Percentiles rank a stretch among this genome's conserved stretches.
phyloP scores from a whole-genome alignment of 2,329 filamentous ascomycete species.

The Didymosphaeria variabile region DNA sequence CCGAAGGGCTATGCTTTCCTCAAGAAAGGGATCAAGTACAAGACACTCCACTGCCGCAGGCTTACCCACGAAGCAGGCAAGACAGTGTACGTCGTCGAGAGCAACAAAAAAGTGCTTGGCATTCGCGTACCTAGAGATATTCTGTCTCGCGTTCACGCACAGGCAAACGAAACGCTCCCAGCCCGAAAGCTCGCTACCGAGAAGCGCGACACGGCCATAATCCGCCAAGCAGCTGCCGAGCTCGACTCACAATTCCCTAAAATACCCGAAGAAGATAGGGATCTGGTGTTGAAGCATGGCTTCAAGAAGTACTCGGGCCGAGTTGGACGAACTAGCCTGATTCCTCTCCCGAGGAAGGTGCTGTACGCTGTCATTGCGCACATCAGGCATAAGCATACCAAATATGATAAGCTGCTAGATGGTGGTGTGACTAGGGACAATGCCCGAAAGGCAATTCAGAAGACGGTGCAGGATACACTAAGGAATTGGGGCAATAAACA shows the following conservation, averaged over 20 bases:
- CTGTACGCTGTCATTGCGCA: slow-evolving; percentile 60
- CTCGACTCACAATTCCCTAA: slow-evolving; percentile 53
- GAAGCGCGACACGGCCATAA: slow-evolving; percentile 33
- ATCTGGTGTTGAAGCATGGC: slow-evolving; percentile 52
- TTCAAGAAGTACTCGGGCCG: slow-evolving; percentile 58
- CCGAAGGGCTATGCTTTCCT: slow-evolving; percentile 45
- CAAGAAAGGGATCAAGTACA: slow-evolving; percentile 45
- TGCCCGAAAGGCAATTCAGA: slow-evolving; percentile 35
- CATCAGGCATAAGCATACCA: slow-evolving; percentile 59
- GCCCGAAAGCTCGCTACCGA: slow-evolving; percentile 52
- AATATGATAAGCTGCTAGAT: slow-evolving; percentile 56
- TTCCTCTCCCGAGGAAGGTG: slow-evolving; percentile 53
- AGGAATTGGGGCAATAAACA: slow-evolving; percentile 35
- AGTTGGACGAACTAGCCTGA: slow-evolving; percentile 57
- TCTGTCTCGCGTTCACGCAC: slow-evolving; percentile 48
- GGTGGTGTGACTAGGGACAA: slow-evolving; percentile 23
- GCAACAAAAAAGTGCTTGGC: slow-evolving; percentile 47
- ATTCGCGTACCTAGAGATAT: slow-evolving; percentile 55
- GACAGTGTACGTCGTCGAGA: slow-evolving; percentile 38
- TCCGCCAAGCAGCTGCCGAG: slow-evolving; percentile 37
- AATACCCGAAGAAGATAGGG: slow-evolving; percentile 49
- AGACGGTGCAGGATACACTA: slow-evolving; percentile 32
- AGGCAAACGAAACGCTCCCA: slow-evolving; percentile 51
- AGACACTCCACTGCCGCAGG: slow-evolving; percentile 44
- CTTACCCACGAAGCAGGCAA: slow-evolving; percentile 41